Evolutionary conservation across 2,329 filamentous ascomycete species (phyloP).

Genomic region (Mycosphaerelloides madeirae): DNA sequence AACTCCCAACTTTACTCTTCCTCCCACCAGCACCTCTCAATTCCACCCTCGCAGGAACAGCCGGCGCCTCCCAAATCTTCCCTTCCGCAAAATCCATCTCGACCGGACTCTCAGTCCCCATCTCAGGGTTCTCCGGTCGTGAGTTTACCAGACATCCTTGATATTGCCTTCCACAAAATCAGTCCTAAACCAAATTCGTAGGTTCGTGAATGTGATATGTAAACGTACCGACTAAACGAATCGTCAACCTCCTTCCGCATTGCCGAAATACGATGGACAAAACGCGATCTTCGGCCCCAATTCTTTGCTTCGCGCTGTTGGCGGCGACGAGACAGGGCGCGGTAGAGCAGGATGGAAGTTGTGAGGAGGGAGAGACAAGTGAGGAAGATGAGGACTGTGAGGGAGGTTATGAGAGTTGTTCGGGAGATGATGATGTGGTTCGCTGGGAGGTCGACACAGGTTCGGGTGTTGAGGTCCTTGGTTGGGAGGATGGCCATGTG

Average conservation of each 20-base stretch:
- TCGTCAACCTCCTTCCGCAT: constrained; percentile 26
- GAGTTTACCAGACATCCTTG: constrained; percentile 18
- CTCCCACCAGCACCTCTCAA: constrained; percentile 1
- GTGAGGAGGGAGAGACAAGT: constrained; percentile 21
- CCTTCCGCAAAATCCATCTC: constrained; percentile 19
- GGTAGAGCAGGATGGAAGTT: constrained; percentile 18
- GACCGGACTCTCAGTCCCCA: constrained; percentile 24
- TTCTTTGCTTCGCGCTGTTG: constrained; percentile 14
- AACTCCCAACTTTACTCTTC: constrained; percentile 16
- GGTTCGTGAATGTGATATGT: no score
- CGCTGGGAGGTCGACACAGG: background rate
- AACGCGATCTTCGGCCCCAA: constrained; percentile 23
- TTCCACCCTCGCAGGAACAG: constrained; percentile 9
- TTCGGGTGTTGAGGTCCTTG: background rate
- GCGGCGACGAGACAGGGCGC: constrained; percentile 14
- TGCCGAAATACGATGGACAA: constrained; percentile 21
- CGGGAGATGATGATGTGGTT: constrained; percentile 23
- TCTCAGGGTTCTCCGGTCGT: constrained; percentile 26
- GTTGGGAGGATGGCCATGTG: background rate
- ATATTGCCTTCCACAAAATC: constrained; percentile 14
- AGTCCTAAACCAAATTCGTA: no score
- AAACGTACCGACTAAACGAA: constrained; percentile 9
- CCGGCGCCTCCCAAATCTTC: constrained; percentile 23
- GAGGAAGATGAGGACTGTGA: constrained; percentile 20
- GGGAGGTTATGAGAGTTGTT: constrained; percentile 20